Percentiles rank a stretch among this genome's conserved stretches.
Conservation (phyloP, 805 yeast genomes). For the Starmerella kuoi region DNA sequence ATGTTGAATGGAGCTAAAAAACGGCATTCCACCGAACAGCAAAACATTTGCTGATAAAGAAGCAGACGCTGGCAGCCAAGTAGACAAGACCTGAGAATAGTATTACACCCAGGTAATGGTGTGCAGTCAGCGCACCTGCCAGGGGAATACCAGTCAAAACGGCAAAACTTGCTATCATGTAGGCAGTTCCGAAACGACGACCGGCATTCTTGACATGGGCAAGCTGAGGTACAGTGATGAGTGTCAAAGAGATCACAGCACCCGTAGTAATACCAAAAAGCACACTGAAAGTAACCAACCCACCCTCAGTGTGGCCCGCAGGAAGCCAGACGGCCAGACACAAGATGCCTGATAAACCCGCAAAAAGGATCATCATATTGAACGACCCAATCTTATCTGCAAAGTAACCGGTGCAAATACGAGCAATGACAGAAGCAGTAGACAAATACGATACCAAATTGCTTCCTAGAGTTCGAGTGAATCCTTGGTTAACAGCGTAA, state of each 20-base stretch:
- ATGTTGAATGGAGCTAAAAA: slow-evolving; percentile 9
- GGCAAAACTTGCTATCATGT: slow-evolving; percentile 34
- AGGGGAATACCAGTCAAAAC: slow-evolving; percentile 31
- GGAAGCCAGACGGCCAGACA: slow-evolving; percentile 57
- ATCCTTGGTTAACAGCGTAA: slow-evolving; percentile 43
- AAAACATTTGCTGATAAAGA: slow-evolving; percentile 22
- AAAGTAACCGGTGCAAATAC: slow-evolving; percentile 42
- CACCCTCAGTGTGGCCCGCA: slow-evolving; percentile 31
- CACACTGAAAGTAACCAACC: slow-evolving; percentile 44
- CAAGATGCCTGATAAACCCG: slow-evolving; percentile 36
- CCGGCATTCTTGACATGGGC: slow-evolving; percentile 56
- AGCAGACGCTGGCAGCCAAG: slow-evolving; percentile 23
- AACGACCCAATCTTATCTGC: slow-evolving; percentile 47
- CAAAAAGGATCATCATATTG: slow-evolving; percentile 42
- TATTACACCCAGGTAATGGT: slow-evolving; percentile 27
- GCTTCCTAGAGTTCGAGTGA: slow-evolving; percentile 26
- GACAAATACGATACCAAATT: slow-evolving; percentile 38
- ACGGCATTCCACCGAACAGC: slow-evolving; percentile 23
- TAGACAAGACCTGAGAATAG: slow-evolving; percentile 27
- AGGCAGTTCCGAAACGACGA: slow-evolving; percentile 54
- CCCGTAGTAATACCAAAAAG: slow-evolving; percentile 36
- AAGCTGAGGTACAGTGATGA: slow-evolving; percentile 57
- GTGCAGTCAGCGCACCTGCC: slow-evolving; percentile 28
- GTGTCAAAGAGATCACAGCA: slow-evolving; percentile 50
- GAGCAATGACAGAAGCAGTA: slow-evolving; percentile 40